Evolutionary conservation across 306 rosid genomes (phyloP).

Genomic region (Mucuna pruriens): DNA sequence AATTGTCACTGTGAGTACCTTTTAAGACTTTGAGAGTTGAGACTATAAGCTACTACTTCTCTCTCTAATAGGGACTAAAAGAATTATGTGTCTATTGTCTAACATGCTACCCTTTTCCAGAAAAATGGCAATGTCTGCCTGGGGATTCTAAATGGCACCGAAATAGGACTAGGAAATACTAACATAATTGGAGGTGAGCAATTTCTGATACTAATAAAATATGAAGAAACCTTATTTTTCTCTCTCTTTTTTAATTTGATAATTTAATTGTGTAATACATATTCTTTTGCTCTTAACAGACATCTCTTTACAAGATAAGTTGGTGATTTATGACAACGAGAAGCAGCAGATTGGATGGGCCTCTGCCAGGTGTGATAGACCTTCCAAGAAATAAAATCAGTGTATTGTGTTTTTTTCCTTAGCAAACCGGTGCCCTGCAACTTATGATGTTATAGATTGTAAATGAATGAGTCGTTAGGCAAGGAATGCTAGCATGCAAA

Average conservation of each 20-base stretch:
- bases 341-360: conserved; percentile 73
- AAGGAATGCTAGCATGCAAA: background rate
- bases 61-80: background rate
- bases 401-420: background rate
- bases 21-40: background rate
- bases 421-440: background rate
- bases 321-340: conserved; percentile 82
- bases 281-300: conserved; percentile 46
- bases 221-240: background rate
- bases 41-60: background rate
- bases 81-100: conserved; percentile 17
- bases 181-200: conserved; percentile 77
- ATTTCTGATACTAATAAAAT: background rate
- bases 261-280: background rate
- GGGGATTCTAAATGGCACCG: conserved; percentile 68
- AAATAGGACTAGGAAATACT: conserved; percentile 50
- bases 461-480: background rate
- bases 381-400: conserved; percentile 44
- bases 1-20: conserved; percentile 59
- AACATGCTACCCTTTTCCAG: conserved; percentile 48
- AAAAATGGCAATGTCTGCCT: conserved; percentile 67
- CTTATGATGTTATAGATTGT: background rate
- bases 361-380: conserved; percentile 52
- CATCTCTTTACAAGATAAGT: conserved; percentile 63
- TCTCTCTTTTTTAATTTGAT: background rate